Conservation (phyloP, 768 basidiomycete species). For the Lepiota venenata region DNA sequence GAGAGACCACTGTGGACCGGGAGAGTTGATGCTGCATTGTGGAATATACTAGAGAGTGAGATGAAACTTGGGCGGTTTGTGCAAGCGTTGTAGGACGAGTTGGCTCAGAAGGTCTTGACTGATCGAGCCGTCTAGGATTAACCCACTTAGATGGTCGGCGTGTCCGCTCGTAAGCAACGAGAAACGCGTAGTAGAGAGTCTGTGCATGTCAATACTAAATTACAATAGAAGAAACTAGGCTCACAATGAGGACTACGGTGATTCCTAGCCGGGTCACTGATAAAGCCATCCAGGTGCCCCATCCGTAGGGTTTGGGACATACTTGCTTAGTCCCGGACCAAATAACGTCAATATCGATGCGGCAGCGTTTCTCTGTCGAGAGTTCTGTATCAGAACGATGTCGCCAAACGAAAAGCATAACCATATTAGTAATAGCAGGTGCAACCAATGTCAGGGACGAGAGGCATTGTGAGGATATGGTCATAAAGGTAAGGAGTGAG, state of each 20-base stretch:
- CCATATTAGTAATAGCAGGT: slow-evolving; percentile 54
- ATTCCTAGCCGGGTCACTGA: slow-evolving; percentile 50
- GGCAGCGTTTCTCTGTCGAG: slow-evolving; percentile 43
- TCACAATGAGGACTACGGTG: slow-evolving; percentile 50
- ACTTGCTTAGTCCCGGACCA: slow-evolving; percentile 45
- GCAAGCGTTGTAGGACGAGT: background rate
- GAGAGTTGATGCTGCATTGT: slow-evolving; percentile 4
- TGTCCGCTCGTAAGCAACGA: slow-evolving; percentile 21
- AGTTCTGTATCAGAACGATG: slow-evolving; percentile 32
- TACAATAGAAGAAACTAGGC: slow-evolving; percentile 22
- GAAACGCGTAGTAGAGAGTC: slow-evolving; percentile 9
- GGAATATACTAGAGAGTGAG: background rate
- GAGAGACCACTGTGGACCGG: slow-evolving; percentile 12
- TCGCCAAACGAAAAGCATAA: slow-evolving; percentile 52
- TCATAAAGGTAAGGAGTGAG: slow-evolving; percentile 25
- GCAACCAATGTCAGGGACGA: slow-evolving; percentile 46
- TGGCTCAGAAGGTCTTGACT: slow-evolving; percentile 9
- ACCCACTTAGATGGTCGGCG: slow-evolving; percentile 18
- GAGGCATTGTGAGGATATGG: slow-evolving; percentile 32
- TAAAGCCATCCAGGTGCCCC: slow-evolving; percentile 53
- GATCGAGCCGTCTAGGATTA: slow-evolving; percentile 12
- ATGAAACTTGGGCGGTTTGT: background rate
- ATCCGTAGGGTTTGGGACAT: slow-evolving; percentile 33
- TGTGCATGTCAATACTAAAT: slow-evolving; percentile 2
- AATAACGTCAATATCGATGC: slow-evolving; percentile 61